phyloP scores from a whole-genome alignment of 371 early-diverging fungal genomes.

The Mucor plumbeus region DNA sequence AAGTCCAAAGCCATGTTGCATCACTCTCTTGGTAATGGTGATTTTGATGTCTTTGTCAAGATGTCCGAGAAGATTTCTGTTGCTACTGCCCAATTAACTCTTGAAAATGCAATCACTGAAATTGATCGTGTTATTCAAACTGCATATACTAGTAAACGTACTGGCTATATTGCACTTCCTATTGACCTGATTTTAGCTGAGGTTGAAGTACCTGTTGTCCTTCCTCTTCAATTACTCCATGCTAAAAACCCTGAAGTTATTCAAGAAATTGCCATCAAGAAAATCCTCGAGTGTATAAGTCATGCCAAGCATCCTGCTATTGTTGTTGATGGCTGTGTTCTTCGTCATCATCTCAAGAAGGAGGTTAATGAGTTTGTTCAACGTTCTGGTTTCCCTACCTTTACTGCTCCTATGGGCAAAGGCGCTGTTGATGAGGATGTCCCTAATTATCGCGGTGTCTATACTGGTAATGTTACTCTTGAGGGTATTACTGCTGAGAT shows the following conservation, averaged over 20 bases:
- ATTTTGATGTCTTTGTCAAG: constrained; percentile 46
- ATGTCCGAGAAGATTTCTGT: constrained; percentile 46
- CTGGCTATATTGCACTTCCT: constrained; percentile 57
- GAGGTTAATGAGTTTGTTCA: constrained; percentile 42
- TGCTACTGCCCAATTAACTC: constrained; percentile 38
- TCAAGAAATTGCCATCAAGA: constrained; percentile 31
- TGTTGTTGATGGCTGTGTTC: constrained; percentile 51
- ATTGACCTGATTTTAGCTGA: constrained; percentile 43
- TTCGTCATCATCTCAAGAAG: constrained; percentile 38
- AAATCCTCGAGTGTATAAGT: constrained; percentile 32
- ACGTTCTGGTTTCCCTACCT: constrained; percentile 43
- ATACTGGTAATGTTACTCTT: constrained; percentile 37
- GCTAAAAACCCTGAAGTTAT: constrained; percentile 35
- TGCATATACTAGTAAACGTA: constrained; percentile 30
- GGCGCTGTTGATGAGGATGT: constrained; percentile 43
- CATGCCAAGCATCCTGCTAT: constrained; percentile 46
- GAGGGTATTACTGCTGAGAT: constrained; percentile 41
- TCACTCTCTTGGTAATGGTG: constrained; percentile 61
- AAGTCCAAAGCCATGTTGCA: constrained; percentile 49
- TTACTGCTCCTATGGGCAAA: constrained; percentile 55
- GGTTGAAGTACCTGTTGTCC: constrained; percentile 26
- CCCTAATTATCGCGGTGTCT: constrained; percentile 46
- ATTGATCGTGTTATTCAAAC: constrained; percentile 46
- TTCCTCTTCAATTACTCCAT: background rate
- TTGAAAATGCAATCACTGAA: constrained; percentile 40